Conservation (phyloP, 2,329 filamentous ascomycete genomes). For the Arthrobotrys iridis region DNA sequence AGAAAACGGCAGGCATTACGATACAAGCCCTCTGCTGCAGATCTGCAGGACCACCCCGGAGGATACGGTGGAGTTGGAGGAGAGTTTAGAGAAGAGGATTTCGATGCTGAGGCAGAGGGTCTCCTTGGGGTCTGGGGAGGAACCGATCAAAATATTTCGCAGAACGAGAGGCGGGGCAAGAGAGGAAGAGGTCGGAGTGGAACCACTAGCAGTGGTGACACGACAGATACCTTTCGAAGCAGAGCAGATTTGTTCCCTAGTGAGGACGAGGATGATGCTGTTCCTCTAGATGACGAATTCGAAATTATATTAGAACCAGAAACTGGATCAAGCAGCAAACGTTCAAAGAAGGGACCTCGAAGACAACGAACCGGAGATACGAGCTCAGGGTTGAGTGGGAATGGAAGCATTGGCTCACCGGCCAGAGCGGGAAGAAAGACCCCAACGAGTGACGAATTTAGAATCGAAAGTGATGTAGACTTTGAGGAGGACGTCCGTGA, state of each 20-base stretch:
- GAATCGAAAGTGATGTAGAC: conserved; percentile 50
- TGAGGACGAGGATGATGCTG: conserved; percentile 74
- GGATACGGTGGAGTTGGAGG: conserved; percentile 57
- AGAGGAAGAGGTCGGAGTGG: conserved; percentile 66
- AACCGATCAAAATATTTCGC: background rate
- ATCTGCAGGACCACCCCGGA: conserved; percentile 73
- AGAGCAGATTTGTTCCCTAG: conserved; percentile 74
- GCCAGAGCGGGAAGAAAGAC: conserved; percentile 35
- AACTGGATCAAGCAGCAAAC: conserved; percentile 65
- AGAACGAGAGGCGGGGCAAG: conserved; percentile 14
- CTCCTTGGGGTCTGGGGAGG: conserved; percentile 66
- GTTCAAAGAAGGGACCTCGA: conserved; percentile 60
- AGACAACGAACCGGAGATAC: conserved; percentile 65
- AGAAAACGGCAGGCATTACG: conserved; percentile 69
- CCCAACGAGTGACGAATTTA: conserved; percentile 28
- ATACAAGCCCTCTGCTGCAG: conserved; percentile 73
- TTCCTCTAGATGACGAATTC: conserved; percentile 75
- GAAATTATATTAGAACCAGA: conserved; percentile 70
- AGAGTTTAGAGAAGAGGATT: conserved; percentile 59
- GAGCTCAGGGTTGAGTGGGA: conserved; percentile 62
- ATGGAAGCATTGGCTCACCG: conserved; percentile 47
- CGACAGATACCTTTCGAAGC: conserved; percentile 71
- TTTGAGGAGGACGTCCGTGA: conserved; percentile 57
- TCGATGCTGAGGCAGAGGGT: conserved; percentile 64
- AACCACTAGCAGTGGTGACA: conserved; percentile 69